phyloP scores from a whole-genome alignment of 2,329 filamentous ascomycete species.

The Neocucurbitaria cava region DNA sequence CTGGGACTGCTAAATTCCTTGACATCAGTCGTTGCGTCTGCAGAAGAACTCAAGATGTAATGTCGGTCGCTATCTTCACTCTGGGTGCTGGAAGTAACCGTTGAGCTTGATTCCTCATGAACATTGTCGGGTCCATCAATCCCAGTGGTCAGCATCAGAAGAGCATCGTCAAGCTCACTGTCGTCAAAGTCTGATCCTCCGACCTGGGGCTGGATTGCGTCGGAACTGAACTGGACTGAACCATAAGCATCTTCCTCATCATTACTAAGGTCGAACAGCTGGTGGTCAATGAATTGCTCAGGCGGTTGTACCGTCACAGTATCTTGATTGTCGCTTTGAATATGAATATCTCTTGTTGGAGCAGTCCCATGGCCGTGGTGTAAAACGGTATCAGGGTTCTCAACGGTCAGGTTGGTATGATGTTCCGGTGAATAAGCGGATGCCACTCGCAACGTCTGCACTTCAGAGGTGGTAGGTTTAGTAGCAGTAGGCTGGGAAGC shows the following conservation, averaged over 20 bases:
- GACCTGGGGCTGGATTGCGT: not conserved
- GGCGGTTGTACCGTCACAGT: not conserved
- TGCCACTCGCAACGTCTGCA: not conserved
- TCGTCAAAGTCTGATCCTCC: not conserved
- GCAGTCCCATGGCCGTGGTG: not conserved
- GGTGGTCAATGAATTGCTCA: not conserved
- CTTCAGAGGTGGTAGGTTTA: no score
- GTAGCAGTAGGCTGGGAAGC: no score
- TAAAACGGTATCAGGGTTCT: not conserved
- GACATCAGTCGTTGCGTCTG: not conserved
- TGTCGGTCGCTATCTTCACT: not conserved
- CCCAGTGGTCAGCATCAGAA: constrained; percentile 21
- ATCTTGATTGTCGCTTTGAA: constrained; percentile 1
- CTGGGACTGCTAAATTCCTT: not conserved
- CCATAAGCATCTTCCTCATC: not conserved
- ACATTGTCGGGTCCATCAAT: not conserved
- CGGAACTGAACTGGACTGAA: not conserved
- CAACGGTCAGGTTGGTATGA: not conserved
- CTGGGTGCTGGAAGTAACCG: not conserved
- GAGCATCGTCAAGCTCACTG: constrained; percentile 34
- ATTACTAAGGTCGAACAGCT: constrained; percentile 5
- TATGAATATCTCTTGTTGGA: not conserved
- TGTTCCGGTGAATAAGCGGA: not conserved
- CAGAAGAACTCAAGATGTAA: not conserved
- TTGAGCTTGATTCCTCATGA: constrained; percentile 4